phyloP scores from a whole-genome alignment of 2,329 filamentous ascomycete species.

The Fusarium secorum region DNA sequence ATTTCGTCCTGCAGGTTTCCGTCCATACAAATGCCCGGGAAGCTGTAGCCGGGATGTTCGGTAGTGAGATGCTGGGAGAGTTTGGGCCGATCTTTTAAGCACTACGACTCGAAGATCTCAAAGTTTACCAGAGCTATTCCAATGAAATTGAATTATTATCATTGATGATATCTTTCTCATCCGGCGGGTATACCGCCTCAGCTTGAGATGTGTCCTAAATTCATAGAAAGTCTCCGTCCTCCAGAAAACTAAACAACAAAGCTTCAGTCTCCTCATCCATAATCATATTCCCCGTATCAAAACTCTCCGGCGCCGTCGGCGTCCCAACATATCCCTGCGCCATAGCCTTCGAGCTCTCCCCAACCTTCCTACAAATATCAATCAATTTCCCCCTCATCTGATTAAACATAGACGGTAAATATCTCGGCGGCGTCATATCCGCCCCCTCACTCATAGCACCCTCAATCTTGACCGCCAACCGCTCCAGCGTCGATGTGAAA shows the following conservation, averaged over 20 bases:
- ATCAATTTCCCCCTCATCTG: background rate
- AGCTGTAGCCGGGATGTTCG: background rate
- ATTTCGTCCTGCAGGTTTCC: background rate
- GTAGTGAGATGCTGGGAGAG: background rate
- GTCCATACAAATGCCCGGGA: background rate
- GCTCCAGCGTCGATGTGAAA: background rate
- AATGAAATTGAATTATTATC: fast-evolving
- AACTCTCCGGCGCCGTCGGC: background rate
- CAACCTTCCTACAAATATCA: background rate
- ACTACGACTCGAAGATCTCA: background rate
- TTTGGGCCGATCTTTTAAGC: background rate
- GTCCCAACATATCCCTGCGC: background rate
- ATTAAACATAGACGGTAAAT: background rate
- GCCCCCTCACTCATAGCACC: background rate
- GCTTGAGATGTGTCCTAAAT: fast-evolving
- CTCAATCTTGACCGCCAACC: background rate
- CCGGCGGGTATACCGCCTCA: background rate
- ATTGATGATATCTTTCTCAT: fast-evolving
- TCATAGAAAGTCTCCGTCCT: background rate
- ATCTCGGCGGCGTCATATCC: background rate
- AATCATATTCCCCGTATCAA: background rate
- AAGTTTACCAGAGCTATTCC: fast-evolving
- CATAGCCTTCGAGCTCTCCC: background rate
- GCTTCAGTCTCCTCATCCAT: background rate
- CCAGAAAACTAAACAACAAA: background rate